Percentiles rank a stretch among this genome's conserved stretches.
These are phyloP conservation scores for Sedum album DNA, from an alignment of 164 flowering plant species.

Conservation along the genomic window DNA sequence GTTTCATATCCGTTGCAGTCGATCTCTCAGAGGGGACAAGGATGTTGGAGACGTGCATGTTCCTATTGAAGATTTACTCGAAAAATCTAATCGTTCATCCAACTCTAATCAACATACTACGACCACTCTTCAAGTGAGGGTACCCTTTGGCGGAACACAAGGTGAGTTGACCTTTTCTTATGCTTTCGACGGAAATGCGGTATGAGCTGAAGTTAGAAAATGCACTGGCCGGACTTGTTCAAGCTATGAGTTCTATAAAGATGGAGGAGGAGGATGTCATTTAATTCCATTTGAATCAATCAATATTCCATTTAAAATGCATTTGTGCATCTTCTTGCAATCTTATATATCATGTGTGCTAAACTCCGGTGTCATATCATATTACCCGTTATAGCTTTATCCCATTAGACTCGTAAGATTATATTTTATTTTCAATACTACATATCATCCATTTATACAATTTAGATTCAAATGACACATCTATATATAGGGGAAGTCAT, in stretches of 20 bases:
- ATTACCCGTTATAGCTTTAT: too few species aligned
- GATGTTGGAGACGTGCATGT: slow-evolving; percentile 10
- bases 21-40: neutral
- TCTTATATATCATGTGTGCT: neutral
- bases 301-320: neutral
- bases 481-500: too few species aligned
- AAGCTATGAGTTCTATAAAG: neutral
- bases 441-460: too few species aligned
- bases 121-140: slow-evolving; percentile 1
- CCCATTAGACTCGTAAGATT: too few species aligned
- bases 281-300: neutral
- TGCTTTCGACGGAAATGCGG: neutral
- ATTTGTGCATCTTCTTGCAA: neutral
- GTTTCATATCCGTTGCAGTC: neutral
- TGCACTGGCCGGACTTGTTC: neutral
- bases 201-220: neutral
- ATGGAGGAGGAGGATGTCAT: neutral
- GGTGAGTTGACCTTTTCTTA: slow-evolving; percentile 1
- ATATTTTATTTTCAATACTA: too few species aligned
- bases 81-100: neutral
- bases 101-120: neutral
- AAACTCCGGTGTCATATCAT: too few species aligned
- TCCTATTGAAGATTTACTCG: neutral
- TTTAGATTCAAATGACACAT: too few species aligned
- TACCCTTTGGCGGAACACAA: neutral